Conservation (phyloP, 331 rosid genomes). For the Acacia concinna region DNA sequence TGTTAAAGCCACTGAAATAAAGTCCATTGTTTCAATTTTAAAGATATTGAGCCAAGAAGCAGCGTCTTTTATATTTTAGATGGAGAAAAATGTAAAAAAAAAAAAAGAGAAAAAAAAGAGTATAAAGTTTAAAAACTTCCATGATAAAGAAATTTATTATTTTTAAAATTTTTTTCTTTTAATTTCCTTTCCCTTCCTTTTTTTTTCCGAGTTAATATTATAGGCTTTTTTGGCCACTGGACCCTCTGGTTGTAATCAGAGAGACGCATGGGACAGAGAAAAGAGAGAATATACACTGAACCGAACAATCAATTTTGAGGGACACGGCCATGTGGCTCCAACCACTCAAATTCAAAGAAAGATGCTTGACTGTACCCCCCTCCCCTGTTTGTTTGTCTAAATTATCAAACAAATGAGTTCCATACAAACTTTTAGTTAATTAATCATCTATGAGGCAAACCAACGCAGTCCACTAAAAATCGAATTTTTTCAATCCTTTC, state of each 20-base stretch:
- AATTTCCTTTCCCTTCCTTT: no score
- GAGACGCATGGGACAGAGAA: neutral
- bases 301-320: conserved; percentile 9
- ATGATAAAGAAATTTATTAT: no score
- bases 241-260: neutral
- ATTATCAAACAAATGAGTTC: neutral
- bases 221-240: neutral
- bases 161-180: no score
- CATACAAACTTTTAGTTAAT: neutral
- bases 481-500: neutral
- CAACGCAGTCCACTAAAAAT: neutral
- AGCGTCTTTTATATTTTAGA: neutral
- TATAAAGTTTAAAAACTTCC: no score
- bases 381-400: neutral
- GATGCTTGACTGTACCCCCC: neutral
- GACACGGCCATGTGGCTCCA: conserved; percentile 32
- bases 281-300: neutral
- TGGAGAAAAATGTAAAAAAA: no score
- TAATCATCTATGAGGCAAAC: neutral
- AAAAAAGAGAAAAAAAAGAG: no score
- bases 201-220: no score
- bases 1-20: neutral
- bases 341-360: neutral
- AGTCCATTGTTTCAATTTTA: neutral
- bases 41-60: neutral